A percentile compares a stretch with the other conserved stretches of the same genome.
These are phyloP conservation scores for Populus ilicifolia DNA, from an alignment of 345 rosid species.

Conservation along the genomic window DNA sequence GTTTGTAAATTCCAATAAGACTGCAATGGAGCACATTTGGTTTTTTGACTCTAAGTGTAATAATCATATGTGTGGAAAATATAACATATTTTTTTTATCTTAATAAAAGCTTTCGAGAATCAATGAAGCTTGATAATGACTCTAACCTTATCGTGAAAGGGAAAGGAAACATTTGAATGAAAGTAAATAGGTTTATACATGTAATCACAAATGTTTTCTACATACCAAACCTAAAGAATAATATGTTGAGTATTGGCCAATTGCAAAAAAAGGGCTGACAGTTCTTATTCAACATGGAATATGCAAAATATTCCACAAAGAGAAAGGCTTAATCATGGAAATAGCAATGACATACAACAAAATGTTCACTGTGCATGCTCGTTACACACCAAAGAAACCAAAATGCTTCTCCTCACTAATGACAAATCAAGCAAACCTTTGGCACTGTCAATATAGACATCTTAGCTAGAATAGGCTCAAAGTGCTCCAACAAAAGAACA, in stretches of 20 bases:
- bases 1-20: not conserved
- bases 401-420: not conserved
- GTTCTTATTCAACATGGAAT: conserved; percentile 4
- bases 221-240: not conserved
- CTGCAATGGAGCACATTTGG: not conserved
- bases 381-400: too few species aligned
- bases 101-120: not conserved
- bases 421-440: too few species aligned
- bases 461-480: too few species aligned
- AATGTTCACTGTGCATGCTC: not conserved
- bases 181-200: not conserved
- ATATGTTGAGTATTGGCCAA: not conserved
- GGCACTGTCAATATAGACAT: too few species aligned
- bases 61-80: not conserved
- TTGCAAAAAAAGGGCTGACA: conserved; percentile 4
- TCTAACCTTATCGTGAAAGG: not conserved
- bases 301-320: not conserved
- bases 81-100: not conserved
- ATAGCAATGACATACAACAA: not conserved
- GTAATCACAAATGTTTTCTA: not conserved
- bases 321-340: conserved; percentile 1
- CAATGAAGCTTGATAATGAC: not conserved
- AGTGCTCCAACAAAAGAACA: not conserved
- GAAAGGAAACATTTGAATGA: not conserved
- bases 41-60: not conserved